Evolutionary conservation across 768 basidiomycete species (phyloP), one percentile per base, ranked within the genome.

Genomic region (Mycena polygramma): DNA sequence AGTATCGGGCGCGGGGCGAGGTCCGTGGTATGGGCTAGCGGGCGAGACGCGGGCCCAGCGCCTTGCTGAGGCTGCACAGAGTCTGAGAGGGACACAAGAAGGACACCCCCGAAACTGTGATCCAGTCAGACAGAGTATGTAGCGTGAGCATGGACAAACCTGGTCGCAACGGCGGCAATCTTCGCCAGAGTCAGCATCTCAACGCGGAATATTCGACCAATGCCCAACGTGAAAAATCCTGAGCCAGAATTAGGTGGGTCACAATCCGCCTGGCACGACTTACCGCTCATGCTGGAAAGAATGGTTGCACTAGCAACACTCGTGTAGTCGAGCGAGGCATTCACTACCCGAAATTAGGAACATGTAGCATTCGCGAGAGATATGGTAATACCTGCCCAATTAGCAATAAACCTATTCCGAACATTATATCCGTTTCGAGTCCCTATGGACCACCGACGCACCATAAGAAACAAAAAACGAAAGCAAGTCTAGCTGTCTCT

Each of bases 301-400:
- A 98, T 92, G 6, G 97, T 98, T 22, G 94, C 90, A 78, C 95
- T 97, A 2, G 95, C 94, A n/a, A 98, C 97, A 75, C 92, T 95
- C 2, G 97, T 99, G 77, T 92, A 93, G 37, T 89, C 91, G 53
- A 99, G 85, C 22, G 93, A 86, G 1, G 91, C 92, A 77, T 97
- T 98, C 37, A 97, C 83, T 15, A 90, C 80, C 95, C 96, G 98
- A 77, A 30, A 6, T 30, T 30, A 30, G 30, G 30, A 30, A 30
- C 30, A 30, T 6, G 6, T 2, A 30, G 30, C 30, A 30, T 30
- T 3, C 3, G 30, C 3, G 6, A 6, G 30, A 30, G 30, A 30
- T 2, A 30, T 30, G 30, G 30, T 30, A 30, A 30, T 30, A 30
- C 30, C 30, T 14, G 90, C 80, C 95, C 96, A 99, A 77, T 99